A percentile compares a stretch with the other conserved stretches of the same genome.
Conservation (phyloP, 257 asterid species). For the Solanum clarkiae region DNA sequence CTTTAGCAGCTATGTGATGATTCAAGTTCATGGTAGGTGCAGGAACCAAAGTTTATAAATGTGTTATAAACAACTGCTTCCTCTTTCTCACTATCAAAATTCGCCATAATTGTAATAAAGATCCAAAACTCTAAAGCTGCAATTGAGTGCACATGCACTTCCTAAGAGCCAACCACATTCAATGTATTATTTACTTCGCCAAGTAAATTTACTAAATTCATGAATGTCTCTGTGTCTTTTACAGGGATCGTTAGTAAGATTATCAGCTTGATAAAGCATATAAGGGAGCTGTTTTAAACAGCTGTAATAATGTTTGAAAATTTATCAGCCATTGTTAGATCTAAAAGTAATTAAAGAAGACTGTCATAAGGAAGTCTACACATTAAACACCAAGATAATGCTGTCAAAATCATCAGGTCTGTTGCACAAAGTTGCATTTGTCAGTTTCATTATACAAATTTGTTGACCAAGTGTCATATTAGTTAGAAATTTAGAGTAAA, state of each 20-base stretch:
- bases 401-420: neutral
- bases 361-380: neutral
- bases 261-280: neutral
- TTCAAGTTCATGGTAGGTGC: no score
- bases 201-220: neutral
- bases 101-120: neutral
- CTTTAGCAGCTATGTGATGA: no score
- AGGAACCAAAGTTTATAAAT: neutral
- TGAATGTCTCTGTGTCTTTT: neutral
- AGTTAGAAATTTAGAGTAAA: neutral
- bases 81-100: neutral
- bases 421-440: neutral
- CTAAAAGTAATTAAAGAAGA: neutral
- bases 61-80: neutral
- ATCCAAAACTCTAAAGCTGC: neutral
- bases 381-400: neutral
- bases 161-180: neutral
- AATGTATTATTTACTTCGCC: neutral
- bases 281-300: neutral
- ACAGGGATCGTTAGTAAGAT: neutral
- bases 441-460: neutral
- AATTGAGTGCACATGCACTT: neutral
- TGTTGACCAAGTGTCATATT: neutral
- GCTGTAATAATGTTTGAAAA: neutral
- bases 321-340: neutral